Conservation (phyloP, 345 rosid genomes). For the Salix brachista region DNA sequence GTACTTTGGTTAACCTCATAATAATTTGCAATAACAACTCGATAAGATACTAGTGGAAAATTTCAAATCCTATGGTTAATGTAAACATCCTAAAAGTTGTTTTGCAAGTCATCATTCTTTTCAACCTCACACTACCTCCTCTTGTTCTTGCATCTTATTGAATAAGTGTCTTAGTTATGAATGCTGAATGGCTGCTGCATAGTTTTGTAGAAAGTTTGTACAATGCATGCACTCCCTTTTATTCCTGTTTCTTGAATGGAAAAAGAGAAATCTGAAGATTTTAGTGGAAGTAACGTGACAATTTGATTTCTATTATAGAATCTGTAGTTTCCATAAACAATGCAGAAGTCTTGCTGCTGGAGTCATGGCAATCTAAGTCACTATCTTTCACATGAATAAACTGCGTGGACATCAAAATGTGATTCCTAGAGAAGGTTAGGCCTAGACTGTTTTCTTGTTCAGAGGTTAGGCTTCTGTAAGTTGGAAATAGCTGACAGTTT, state of each 20-base stretch:
- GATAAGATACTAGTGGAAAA: not conserved
- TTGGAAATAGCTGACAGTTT: not conserved
- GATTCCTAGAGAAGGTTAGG: not conserved
- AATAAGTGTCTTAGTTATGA: not conserved
- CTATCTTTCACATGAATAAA: not conserved
- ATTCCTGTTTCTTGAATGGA: not conserved
- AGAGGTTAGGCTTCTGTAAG: not conserved
- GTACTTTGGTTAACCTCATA: not conserved
- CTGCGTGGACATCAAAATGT: not conserved
- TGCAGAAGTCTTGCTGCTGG: not conserved
- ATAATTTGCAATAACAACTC: not conserved
- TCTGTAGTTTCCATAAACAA: not conserved
- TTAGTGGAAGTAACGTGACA: not conserved
- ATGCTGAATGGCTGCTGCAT: not conserved
- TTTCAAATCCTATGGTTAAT: not conserved
- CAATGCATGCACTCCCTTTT: not conserved
- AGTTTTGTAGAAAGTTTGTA: not conserved
- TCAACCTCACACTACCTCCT: too few species aligned
- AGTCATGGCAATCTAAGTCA: not conserved
- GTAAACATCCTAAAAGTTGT: not conserved
- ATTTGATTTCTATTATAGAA: not conserved
- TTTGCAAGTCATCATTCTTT: not conserved
- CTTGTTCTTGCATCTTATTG: not conserved
- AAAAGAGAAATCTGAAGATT: not conserved
- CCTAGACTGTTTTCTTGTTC: not conserved